A percentile compares a stretch with the other conserved stretches of the same genome.
These are phyloP conservation scores for Yamadazyma tumulicola DNA, from an alignment of 805 yeast species.

Conservation along the genomic window DNA sequence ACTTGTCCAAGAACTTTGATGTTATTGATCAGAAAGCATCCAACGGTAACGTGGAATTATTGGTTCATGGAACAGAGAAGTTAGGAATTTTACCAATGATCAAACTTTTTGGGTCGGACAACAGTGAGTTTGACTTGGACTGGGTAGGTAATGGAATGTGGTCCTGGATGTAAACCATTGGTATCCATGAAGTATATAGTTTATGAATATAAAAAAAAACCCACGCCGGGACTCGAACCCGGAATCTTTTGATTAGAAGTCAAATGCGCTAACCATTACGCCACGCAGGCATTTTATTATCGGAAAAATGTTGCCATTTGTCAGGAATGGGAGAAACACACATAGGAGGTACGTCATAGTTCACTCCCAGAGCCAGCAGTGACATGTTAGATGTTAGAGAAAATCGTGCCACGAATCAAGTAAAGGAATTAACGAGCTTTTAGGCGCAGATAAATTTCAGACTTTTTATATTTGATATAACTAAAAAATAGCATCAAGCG, in stretches of 20 bases:
- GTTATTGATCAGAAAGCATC: conserved; percentile 10
- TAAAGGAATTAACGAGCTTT: too few relatives aligned
- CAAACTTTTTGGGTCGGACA: conserved; percentile 25
- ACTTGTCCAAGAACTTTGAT: conserved; percentile 20
- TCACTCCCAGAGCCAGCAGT: too few relatives aligned
- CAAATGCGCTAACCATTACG: conserved; percentile 68
- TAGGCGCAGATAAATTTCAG: too few relatives aligned
- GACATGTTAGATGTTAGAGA: too few relatives aligned
- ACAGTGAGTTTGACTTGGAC: conserved; percentile 30
- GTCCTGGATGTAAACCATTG: conserved; percentile 25
- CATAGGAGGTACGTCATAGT: too few relatives aligned
- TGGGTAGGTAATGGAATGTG: conserved; percentile 35
- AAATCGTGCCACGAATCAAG: too few relatives aligned
- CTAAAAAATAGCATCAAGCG: conserved; percentile 25
- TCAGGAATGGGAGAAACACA: too few relatives aligned
- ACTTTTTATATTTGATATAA: neutral
- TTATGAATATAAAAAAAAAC: conserved; percentile 18
- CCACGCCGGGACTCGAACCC: conserved; percentile 59
- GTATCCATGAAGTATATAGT: too few relatives aligned
- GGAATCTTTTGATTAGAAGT: conserved; percentile 64
- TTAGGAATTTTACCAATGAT: conserved; percentile 31
- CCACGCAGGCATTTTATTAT: conserved; percentile 44
- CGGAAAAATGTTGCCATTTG: neutral
- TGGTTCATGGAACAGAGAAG: conserved; percentile 18
- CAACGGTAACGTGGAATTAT: conserved; percentile 18